Conservation (phyloP, 2,329 filamentous ascomycete species). For the Anthostomella pinea region DNA sequence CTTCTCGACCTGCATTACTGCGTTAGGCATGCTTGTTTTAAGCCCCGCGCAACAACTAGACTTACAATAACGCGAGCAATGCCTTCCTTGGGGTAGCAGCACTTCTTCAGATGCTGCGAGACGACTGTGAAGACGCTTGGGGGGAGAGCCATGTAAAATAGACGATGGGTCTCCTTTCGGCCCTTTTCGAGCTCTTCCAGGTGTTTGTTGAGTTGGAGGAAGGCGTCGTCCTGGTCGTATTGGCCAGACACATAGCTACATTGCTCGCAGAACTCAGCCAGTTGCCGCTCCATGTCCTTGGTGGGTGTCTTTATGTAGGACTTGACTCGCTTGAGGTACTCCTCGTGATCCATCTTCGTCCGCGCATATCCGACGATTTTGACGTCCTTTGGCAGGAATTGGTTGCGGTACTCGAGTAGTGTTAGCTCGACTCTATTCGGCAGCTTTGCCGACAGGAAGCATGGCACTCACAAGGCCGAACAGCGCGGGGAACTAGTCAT, state of each 20-base stretch:
- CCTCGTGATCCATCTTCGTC: conserved; percentile 98
- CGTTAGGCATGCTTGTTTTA: conserved; percentile 6
- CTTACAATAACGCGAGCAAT: conserved; percentile 91
- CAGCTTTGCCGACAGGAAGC: conserved; percentile 2
- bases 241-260: conserved; percentile 96
- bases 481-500: conserved; percentile 82
- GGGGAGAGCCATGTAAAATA: conserved; percentile 99
- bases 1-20: conserved; percentile 77
- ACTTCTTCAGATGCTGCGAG: conserved; percentile 93
- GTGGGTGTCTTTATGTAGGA: conserved; percentile 99
- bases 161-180: conserved; percentile 78
- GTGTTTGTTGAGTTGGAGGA: conserved; percentile 80
- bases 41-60: conserved; percentile 13
- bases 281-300: conserved; percentile 93
- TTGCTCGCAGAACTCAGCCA: conserved; percentile 81
- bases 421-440: conserved; percentile 18
- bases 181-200: conserved; percentile 81
- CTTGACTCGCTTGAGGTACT: conserved; percentile 90
- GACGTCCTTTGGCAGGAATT: conserved; percentile 96
- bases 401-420: conserved; percentile 79
- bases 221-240: conserved; percentile 96
- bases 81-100: conserved; percentile 89
- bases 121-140: conserved; percentile 98
- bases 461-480: conserved; percentile 83
- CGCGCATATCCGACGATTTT: conserved; percentile 98